Evolutionary conservation across 1,284 basidiomycete genomes (phyloP), one percentile per base, ranked within the genome.

Genomic region (Jaminaea rosea): DNA sequence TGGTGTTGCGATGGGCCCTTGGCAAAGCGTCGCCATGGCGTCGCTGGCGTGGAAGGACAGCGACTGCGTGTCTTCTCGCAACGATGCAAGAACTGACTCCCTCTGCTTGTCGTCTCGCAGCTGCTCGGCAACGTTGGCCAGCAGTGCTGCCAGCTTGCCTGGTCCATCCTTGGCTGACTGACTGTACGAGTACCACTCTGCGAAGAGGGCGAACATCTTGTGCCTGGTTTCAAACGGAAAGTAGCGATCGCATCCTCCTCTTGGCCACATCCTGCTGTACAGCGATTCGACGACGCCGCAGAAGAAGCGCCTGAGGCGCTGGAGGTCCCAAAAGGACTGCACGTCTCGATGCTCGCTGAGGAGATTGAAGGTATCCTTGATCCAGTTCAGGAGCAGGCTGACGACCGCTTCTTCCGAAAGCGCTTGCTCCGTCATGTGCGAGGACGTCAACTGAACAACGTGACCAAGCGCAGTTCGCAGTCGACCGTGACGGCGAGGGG

Each of bases 181-280:
- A 6, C 87, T 88, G 49, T 87, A 80, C 62, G 87, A 84, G 72
- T 91, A 93, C 92, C 92, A 96, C 62, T 93, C 90, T 72, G 90
- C 87, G 65, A 90, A 92, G 37, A 90, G 78, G 42, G 85, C 82
- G 75, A 88, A 94, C 46, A 96, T 77, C 7, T 84, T 81, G 7
- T 90, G 78, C 62, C 89, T 84, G 75, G 84, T 83, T 50, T 87
- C 82, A 7, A 81, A 78, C 3, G 86, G 83, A 49, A 88, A 83
- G 71, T 87, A 88, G 1, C 84, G 79, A 52, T 89, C 87, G 1
- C 83, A 83, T 55, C 85, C 82, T 51, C 76, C 84, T 26, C 88
- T 76, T 37, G 81, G 81, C 4, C 83, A 82, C 15, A 89, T 76
- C 11, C 82, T 84, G 15, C n/a, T 28, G 59, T 91, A 90, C 6